phyloP scores from a whole-genome alignment of 768 basidiomycete genomes.

The Pholiota microspora region DNA sequence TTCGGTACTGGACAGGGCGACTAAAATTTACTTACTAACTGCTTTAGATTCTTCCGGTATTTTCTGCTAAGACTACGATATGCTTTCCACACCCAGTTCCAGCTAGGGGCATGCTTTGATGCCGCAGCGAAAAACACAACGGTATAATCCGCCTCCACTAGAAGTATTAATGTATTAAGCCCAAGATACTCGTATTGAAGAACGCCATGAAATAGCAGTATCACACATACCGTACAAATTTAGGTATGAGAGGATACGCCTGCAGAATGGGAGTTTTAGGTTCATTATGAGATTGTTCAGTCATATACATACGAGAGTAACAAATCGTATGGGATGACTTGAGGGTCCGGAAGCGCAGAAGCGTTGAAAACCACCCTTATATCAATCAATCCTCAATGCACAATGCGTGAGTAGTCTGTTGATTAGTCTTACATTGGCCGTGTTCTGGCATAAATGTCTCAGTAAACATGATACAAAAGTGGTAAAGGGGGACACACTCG shows the following conservation, averaged over 20 bases:
- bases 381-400: too few species aligned
- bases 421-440: conserved; percentile 66
- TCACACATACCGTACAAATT: conserved; percentile 67
- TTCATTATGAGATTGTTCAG: not conserved
- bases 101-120: conserved; percentile 67
- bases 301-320: conserved; percentile 59
- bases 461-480: conserved; percentile 3
- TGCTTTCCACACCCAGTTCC: conserved; percentile 93
- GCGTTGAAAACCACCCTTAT: conserved; percentile 80
- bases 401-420: too few species aligned
- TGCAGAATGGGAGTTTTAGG: conserved; percentile 25
- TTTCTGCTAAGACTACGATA: conserved; percentile 79
- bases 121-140: conserved; percentile 87
- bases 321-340: conserved; percentile 72
- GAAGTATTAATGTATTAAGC: not conserved
- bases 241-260: conserved; percentile 76
- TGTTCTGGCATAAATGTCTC: conserved; percentile 49
- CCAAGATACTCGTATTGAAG: not conserved
- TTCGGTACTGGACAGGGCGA: not conserved
- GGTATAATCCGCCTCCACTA: conserved; percentile 88
- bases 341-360: conserved; percentile 80
- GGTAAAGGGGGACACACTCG: conserved; percentile 51
- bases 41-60: conserved; percentile 87
- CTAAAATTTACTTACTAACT: conserved; percentile 48
- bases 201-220: not conserved